Base-by-base conservation (phyloP, 768 basidiomycete species). In the Sarcomyxa edulis region DNA sequence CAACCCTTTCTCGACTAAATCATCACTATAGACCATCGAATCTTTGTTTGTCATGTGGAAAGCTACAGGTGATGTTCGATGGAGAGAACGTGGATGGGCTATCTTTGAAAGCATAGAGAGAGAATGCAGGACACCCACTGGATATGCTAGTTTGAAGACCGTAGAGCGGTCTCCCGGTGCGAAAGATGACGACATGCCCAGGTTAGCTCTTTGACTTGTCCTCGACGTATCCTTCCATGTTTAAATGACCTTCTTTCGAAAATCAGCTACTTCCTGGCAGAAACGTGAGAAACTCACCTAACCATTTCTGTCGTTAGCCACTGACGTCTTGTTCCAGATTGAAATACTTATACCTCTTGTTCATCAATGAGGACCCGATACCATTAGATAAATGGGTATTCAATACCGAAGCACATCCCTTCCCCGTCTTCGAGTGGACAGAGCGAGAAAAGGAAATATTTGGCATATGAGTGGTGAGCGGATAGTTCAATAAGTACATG, bases 11-110 rank as follows among this genome's bases (percentile, higher is more conserved):
- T 28, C 16, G 22, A 21, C 7, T 26, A 18, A 32, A 14, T 7
- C 22, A n/a, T 24, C 39, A 22, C 26, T 19, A 15, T 48, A 89
- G 84, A 76, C 87, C 6, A 48, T 89, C 4, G 86, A 89, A 53
- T 81, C 79, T 7, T 55, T 89, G 39, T 87, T 79, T 52, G 49
- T 87, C 12, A 54, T 89, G 40, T 89, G 81, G 78, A 73, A 74
- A 31, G 69, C 72, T 6, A 89, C 86, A 2, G 75, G 81, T 0
- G 72, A 89, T 48, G 51, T 53, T 21, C 71, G 67, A 40, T 89
- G 87, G 86, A 69, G 86, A 46, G 69, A 77, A 31, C 71, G 76
- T 35, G 85, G 80, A 2, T 86, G 84, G 83, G 55, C 52, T 21
- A 75, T 88, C 25, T 89, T 84, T 49, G 62, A 81, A 45, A 74